phyloP scores from a whole-genome alignment of 331 rosid species.

The Erythrophleum ivorense region DNA sequence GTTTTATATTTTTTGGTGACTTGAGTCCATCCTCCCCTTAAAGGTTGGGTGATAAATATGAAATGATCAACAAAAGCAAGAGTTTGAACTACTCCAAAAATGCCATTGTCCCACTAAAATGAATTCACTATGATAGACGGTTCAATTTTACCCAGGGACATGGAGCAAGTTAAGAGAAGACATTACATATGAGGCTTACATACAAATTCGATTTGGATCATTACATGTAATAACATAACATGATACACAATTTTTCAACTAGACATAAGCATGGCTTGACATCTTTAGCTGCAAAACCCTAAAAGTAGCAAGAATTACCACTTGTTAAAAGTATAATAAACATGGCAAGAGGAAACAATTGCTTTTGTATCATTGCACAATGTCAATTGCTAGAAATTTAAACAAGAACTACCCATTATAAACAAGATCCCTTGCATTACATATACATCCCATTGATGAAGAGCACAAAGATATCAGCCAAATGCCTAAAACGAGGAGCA shows the following conservation, averaged over 20 bases:
- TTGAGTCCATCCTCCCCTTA: background rate
- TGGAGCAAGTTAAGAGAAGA: too few species aligned
- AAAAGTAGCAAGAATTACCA: constrained; percentile 26
- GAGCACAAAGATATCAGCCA: constrained; percentile 33
- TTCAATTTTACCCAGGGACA: too few species aligned
- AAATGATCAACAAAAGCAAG: too few species aligned
- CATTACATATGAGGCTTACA: too few species aligned
- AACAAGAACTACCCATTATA: constrained; percentile 39
- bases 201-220: too few species aligned
- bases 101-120: constrained; percentile 16
- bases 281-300: constrained; percentile 23
- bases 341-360: constrained; percentile 9
- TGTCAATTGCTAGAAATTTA: constrained; percentile 35
- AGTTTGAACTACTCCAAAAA: background rate
- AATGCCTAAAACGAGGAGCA: constrained; percentile 36
- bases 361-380: constrained; percentile 39
- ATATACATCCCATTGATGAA: constrained; percentile 43
- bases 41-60: background rate
- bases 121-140: background rate
- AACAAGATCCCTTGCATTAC: constrained; percentile 49
- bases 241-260: too few species aligned
- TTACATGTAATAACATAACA: too few species aligned
- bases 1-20: too few species aligned
- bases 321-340: constrained; percentile 27
- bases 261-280: constrained; percentile 3